Base-by-base conservation (phyloP, 441 rosid species). In the Omphalea diandra region DNA sequence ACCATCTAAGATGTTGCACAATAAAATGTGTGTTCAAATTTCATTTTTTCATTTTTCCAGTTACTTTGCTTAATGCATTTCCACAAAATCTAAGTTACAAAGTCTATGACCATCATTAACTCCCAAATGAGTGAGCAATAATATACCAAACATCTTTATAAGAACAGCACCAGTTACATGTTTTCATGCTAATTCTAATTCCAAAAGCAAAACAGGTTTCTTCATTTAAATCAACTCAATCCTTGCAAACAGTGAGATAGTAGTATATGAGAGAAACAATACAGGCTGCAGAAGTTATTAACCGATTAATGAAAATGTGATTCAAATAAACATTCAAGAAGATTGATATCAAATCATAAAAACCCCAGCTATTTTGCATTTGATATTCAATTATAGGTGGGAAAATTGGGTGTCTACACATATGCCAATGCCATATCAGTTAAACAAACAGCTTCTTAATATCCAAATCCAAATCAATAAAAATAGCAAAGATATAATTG, bases 201-300 rank as follows among this genome's bases (percentile, higher is more conserved):
- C 54, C 29, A 20, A 33, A 65, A n/a, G 17, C 26, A 57, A 68
- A 40, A 14, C 22, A 5, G 35, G 1, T 12, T 55, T 29, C 41
- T 31, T 5, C 38, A 35, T 29, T 32, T 22, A 58, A 46, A 33
- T 58, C 58, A 33, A 59, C 47, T 12, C 35, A 17, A 14, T 32
- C 55, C 22, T 33, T 35, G 36, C 7, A 18, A 59, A 59, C 20
- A 33, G 26, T 7, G 20, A 41, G 54, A 52, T 26, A 8, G 11
- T 53, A 1, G 10, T 26, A 32, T 38, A 32, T 18, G 46, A 32
- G 27, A 69, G 20, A 33, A 36, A 26, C 60, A 9, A 10, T 53
- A 33, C 58, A 32, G n/a, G 65, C 33, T 44, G 56, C 41, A 59
- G 29, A 65, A 69, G 9, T 57, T 56, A 27, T 57, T 31, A 41